Evolutionary conservation across 441 rosid species (phyloP).

Genomic region (Pelargonium fulgidum): DNA sequence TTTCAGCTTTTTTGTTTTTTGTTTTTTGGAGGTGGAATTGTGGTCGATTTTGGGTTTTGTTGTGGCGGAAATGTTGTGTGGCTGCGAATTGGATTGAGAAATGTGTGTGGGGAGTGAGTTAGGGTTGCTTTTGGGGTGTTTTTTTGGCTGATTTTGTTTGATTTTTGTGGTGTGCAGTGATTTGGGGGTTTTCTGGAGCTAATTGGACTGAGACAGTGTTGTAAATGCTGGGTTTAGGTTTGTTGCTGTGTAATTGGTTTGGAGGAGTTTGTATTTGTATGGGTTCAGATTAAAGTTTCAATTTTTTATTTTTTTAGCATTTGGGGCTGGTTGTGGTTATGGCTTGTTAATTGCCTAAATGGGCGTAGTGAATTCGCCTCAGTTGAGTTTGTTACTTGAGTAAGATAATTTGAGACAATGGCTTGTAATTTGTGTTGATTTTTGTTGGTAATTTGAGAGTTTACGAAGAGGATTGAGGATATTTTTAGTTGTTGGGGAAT

Average conservation of each 20-base stretch:
- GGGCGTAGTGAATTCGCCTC: too few relatives aligned
- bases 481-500: slow-evolving; percentile 31
- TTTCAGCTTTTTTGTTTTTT: too few relatives aligned
- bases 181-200: slow-evolving; percentile 1
- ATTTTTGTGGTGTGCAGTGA: neutral
- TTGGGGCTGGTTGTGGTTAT: too few relatives aligned
- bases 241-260: neutral
- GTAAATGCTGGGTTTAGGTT: slow-evolving; percentile 1
- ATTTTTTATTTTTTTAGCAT: too few relatives aligned
- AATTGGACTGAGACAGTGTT: neutral
- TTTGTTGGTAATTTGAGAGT: slow-evolving; percentile 12
- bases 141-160: neutral
- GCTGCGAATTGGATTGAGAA: too few relatives aligned
- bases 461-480: slow-evolving; percentile 18
- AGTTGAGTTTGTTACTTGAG: too few relatives aligned
- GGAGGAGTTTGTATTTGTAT: neutral
- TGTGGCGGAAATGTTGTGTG: too few relatives aligned
- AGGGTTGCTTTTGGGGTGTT: neutral
- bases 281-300: neutral
- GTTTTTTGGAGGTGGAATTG: too few relatives aligned
- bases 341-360: too few relatives aligned
- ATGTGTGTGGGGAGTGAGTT: neutral
- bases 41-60: too few relatives aligned
- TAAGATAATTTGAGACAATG: slow-evolving; percentile 2
- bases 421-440: slow-evolving; percentile 12